Evolutionary conservation across 2,329 filamentous ascomycete genomes (phyloP), one percentile per base, ranked within the genome.

Genomic region (Escovopsis weberi): DNA sequence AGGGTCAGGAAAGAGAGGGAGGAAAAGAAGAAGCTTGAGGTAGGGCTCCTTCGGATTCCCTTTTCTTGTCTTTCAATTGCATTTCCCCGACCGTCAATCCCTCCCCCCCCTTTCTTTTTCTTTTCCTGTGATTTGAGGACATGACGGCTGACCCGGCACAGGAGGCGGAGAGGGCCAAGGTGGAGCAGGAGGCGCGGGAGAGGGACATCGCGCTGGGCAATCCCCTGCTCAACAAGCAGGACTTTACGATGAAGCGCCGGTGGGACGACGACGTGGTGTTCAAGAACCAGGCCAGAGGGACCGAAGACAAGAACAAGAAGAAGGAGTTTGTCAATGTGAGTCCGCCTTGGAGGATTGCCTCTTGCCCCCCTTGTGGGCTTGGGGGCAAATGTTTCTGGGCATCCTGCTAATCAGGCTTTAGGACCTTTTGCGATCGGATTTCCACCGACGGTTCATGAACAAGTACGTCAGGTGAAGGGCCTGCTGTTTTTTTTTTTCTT

Each of bases 221-320:
- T 59, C 91, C 91, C 34, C 66, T 98, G 41, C 73, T 98, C 44
- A 95, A 96, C 40, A 84, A 85, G 59, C 65, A 75, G 18, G 87
- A 94, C 53, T 96, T 93, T 59, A 87, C 81, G 45, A 80, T 95
- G 56, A 95, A 94, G 72, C 70, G 85, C 51, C 69, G 88, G 53
- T 98, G 91, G 91, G 91, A 98, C 53, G 91, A 98, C 55, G 91
- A 98, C 59, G 91, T 98, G 11, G 88, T 98, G 3, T 98, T 98
- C 67, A 96, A 94, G 69, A 98, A 98, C 62, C 91, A 98, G 66
- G 91, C 89, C 32, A 75, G 91, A 45, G 91, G 89, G 8, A 94
- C 88, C 1, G 89, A 96, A 57, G 86, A 95, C 48, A 88, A 82
- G 68, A 79, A 82, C 48, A 77, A 87, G 68, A 77, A 74, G 64